Base-by-base conservation (phyloP, 495 filamentous ascomycete species). In the Xylaria longipes region DNA sequence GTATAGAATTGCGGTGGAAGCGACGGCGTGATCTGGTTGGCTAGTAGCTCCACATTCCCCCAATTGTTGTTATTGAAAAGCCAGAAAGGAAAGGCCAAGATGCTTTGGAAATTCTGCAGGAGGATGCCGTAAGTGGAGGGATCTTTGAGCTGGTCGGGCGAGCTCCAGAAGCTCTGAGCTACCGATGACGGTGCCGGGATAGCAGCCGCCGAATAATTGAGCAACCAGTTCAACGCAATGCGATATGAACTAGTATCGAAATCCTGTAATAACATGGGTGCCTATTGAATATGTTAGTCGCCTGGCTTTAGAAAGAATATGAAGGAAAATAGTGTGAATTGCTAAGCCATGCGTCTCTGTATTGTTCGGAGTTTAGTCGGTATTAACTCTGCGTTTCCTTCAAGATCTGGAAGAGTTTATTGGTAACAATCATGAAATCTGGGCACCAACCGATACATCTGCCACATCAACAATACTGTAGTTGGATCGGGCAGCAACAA, bases 21-120 rank as follows among this genome's bases (percentile, higher is more conserved):
- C 5, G 22, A 31, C 4, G 39, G 12, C 7, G 57, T 31, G 52
- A 58, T 69, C 56, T 20, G 35, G 14, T 75, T 70, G 20, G 5
- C 1, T 4, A 22, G 6, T 0, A 75, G 60, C 17, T 29, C 39
- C 3, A 29, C n/a, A 25, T 75, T 75, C 3, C 70, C 73, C 58
- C 57, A 68, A 29, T 75, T 75, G 33, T 72, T 75, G 35, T 60
- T 66, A 48, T 75, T 75, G 61, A 75, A 75, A 27, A 75, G 60
- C 73, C 71, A 75, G 39, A 68, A 45, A 0, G 73, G 73, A 29
- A 75, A 75, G 5, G 54, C 73, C 15, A 75, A 64, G 25, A 75
- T 20, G 27, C 73, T 75, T 22, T 71, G 66, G 56, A 75, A 71
- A 61, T 48, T 72, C 37, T 75, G 70, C 7, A 50, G 39, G 20